Evolutionary conservation across 768 basidiomycete genomes (phyloP), one percentile per base, ranked within the genome.

Genomic region (Favolaschia claudopus): DNA sequence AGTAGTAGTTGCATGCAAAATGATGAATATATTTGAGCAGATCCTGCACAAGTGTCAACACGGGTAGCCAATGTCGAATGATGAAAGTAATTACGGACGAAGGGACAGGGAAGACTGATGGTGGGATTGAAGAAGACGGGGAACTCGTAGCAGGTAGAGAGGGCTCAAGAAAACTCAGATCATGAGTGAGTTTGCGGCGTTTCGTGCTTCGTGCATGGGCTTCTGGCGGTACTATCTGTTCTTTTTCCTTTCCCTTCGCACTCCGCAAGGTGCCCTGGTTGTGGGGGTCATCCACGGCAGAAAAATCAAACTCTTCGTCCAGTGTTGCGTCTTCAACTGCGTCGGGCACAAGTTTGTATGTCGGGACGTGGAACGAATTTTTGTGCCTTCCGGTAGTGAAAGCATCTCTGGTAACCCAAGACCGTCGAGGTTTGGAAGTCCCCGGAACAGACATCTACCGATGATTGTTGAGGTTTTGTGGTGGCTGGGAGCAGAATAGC

Each of bases 1-100:
- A 75, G 63, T 92, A 93, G 68, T 88, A 88, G 28, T 69, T 69
- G 50, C 70, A 74, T 22, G 83, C 76, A 55, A 79, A 78, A 58
- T 77, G 72, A 61, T 84, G 83, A 24, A 85, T 80, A 39, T 69
- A 75, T 71, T 83, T 83, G 39, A 85, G 70, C 3, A 85, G 70
- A 61, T 85, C 83, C 83, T 83, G 61, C 10, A 39, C 25, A 22
- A 29, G 45, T 25, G 12, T 46, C 28, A 50, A 32, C 24, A 36
- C 10, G 36, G 27, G 32, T 5, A 22, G 24, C 1, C 19, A 28
- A 32, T 29, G 9, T 19, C 10, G 7, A 20, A 40, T n/a, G 29
- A 4, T 17, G 28, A 53, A 55, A n/a, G 32, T 46, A 60, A 36
- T 52, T 34, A 64, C 63, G 39, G 63, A 60, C 25, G 63, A 64